These are phyloP conservation scores for Phytopythium helicoides DNA, from an alignment of 352 stramenopile species.

Conservation along the genomic window DNA sequence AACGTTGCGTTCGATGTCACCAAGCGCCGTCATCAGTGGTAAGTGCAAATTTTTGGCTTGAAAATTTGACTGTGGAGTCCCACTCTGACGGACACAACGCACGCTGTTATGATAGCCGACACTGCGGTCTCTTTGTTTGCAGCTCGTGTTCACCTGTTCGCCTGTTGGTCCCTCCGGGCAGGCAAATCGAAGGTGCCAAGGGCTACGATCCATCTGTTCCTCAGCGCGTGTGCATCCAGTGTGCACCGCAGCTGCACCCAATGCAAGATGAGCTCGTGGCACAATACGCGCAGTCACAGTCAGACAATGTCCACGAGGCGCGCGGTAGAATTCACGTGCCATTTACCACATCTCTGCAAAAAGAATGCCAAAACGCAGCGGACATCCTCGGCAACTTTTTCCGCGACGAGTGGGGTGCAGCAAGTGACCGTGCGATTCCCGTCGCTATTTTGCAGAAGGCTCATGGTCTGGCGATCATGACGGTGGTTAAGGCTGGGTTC, in stretches of 20 bases:
- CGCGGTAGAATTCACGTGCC: constrained; percentile 34
- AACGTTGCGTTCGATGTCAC: constrained; percentile 56
- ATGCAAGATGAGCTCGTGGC: constrained; percentile 46
- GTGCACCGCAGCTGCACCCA: constrained; percentile 41
- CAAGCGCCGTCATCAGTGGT: constrained; percentile 60
- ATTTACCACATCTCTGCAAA: constrained; percentile 42
- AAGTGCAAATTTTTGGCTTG: not conserved
- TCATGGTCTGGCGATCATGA: constrained; percentile 53
- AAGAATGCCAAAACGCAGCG: constrained; percentile 53
- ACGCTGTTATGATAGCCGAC: constrained; percentile 22
- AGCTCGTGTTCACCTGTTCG: constrained; percentile 49
- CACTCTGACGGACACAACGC: not conserved
- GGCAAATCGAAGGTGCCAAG: constrained; percentile 42
- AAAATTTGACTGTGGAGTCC: not conserved
- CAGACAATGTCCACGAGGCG: constrained; percentile 38
- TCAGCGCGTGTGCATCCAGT: constrained; percentile 58
- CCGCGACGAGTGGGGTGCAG: constrained; percentile 46
- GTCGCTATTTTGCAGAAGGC: constrained; percentile 53
- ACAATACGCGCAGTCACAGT: constrained; percentile 33
- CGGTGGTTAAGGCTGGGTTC: constrained; percentile 49
- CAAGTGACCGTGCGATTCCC: constrained; percentile 40
- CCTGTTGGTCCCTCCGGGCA: constrained; percentile 40
- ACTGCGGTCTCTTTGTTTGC: constrained; percentile 43
- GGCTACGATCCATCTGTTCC: constrained; percentile 48
- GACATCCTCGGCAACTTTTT: constrained; percentile 72